Base-by-base conservation (phyloP, 2,329 filamentous ascomycete species). In the Ampelomyces quisqualis region DNA sequence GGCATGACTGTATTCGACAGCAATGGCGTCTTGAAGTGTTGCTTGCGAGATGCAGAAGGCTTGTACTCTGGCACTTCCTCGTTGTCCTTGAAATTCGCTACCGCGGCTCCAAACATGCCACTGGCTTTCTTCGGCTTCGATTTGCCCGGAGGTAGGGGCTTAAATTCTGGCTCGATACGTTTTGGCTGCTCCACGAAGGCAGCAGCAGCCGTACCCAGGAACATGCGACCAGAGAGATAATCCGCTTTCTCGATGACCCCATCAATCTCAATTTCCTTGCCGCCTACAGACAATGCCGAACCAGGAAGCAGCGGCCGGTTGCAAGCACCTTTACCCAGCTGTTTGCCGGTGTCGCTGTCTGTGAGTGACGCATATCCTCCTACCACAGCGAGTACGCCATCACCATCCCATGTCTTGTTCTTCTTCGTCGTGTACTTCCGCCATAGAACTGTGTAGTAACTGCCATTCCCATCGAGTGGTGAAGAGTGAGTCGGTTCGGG, bases 391-490 rank as follows among this genome's bases (percentile, higher is more conserved):
- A 88, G 71, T 2, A 86, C 73, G 2, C 83, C 85, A 65, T 88
- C 85, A 2, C 84, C 84, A 56, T 88, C 84, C 84, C 85, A 88
- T 4, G 82, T 88, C 62, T 88, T 88, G 65, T 88, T 80, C 68
- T 88, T 88, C 64, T 86, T 88, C 5, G 72, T 77, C 0, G 82
- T 86, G 36, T 77, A 79, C 63, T 85, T 86, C 14, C 85, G 79
- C 84, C 73, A 76, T 11, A 75, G 45, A 0, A 75, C 73, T 0
- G 60, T 69, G 39, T 72, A 75, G 45, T 73, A 74, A 32, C 54
- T 58, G 26, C 55, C 66, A 27, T 70, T 60, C 5, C 49, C 39
- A 8, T 55, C 57, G n/a, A 43, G 39, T 27, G 47, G 48, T 2
- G 51, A 34, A 7, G 51, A 45, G 13, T 51, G 47, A 6, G 55